Evolutionary conservation across 306 rosid species (phyloP).

Genomic region (Mucuna pruriens): DNA sequence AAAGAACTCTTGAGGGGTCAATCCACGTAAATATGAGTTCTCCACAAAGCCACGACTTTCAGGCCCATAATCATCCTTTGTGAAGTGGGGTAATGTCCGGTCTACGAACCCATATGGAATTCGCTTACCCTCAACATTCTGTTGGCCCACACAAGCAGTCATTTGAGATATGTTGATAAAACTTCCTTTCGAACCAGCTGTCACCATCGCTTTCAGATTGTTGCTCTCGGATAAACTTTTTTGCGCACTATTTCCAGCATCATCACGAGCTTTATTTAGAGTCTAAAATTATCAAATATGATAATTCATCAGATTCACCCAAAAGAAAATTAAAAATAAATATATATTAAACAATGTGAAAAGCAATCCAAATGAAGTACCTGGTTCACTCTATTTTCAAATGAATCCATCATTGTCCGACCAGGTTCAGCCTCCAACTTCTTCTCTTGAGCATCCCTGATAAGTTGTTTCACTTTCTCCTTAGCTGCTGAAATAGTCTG

Average conservation of each 20-base stretch:
- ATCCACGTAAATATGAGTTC: conserved; percentile 93
- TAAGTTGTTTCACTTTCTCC: conserved; percentile 87
- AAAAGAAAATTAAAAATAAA: conserved; percentile 9
- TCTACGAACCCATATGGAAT: conserved; percentile 96
- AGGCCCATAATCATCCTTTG: conserved; percentile 96
- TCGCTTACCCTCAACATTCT: conserved; percentile 98
- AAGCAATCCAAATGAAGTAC: conserved; percentile 42
- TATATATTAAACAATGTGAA: conserved; percentile 14
- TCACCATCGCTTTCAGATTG: conserved; percentile 99
- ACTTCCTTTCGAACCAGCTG: conserved; percentile 99
- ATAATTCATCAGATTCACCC: conserved; percentile 26
- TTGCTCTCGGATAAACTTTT: conserved; percentile 94
- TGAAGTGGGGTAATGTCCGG: conserved; percentile 95
- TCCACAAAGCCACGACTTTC: conserved; percentile 99
- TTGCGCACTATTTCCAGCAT: conserved; percentile 97
- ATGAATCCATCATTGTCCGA: conserved; percentile 96
- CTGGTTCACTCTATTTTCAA: conserved; percentile 97
- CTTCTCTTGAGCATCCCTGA: conserved; percentile 81
- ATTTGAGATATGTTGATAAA: conserved; percentile 98
- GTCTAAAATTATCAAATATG: conserved; percentile 48
- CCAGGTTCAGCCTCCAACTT: conserved; percentile 97
- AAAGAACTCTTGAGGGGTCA: conserved; percentile 99
- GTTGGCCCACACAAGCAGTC: conserved; percentile 99
- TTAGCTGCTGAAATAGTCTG: conserved; percentile 88
- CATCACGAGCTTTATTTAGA: conserved; percentile 97